Evolutionary conservation across 2,329 filamentous ascomycete species (phyloP), one percentile per base, ranked within the genome.

Genomic region (Podosphaera xanthii): DNA sequence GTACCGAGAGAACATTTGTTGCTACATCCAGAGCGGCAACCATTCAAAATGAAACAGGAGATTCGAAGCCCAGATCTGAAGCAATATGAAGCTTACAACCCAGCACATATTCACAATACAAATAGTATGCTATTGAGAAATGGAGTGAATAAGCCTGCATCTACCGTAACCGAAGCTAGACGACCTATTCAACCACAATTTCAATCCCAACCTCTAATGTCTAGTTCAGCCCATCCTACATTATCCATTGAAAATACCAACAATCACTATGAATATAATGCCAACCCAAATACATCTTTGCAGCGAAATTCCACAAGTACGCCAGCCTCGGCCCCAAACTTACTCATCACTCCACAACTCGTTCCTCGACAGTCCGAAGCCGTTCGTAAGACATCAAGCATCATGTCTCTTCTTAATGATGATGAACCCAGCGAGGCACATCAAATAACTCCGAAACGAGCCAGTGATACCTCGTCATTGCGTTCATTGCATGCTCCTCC

Each of bases 311-410:
- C 66, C 9, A 63, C 64, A 53, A 67, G 63, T 60, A 64, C 64
- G 14, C 65, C 67, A 35, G 63, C 64, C 31, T 38, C 60, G 2
- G 62, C 58, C 36, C 64, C 65, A 53, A 67, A 68, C 31, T 62
- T 63, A 55, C 65, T 66, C 48, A 58, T 64, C 14, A 31, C 62
- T 44, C 63, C 60, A 12, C 69, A 73, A 35, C 69, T 73, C 46
- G 67, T 76, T 48, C 64, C 70, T 5, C 67, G 72, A 10, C 69
- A 71, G 34, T 73, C 72, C 44, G 69, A 73, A 2, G 67, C 70
- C 2, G 76, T 78, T 63, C 74, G 76, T n/a, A 83, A 82, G 70
- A 81, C 76, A 6, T 82, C 79, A 12, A 83, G 72, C 62, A 75
- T 84, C 61, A 81, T 82, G 75, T 78, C 79, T 0, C 68, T 84